phyloP scores from a whole-genome alignment of 257 asterid genomes.

The Solanum etuberosum region DNA sequence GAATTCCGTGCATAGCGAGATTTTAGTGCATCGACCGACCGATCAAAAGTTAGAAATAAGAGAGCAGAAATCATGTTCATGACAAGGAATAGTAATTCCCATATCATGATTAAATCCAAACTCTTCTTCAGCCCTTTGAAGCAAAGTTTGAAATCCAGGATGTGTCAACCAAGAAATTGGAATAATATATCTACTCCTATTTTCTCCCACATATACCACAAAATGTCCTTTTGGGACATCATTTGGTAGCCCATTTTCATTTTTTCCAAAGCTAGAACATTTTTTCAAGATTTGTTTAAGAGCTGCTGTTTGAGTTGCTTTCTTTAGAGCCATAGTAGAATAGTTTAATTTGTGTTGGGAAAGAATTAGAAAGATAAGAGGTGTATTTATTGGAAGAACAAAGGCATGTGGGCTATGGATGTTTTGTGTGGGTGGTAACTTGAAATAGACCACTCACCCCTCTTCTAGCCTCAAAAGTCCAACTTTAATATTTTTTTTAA shows the following conservation, averaged over 20 bases:
- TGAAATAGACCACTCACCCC: background rate
- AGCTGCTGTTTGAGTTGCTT: constrained; percentile 11
- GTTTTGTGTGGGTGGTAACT: background rate
- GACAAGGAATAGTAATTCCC: constrained; percentile 4
- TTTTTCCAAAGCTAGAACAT: constrained; percentile 2
- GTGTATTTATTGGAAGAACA: background rate
- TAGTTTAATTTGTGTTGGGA: background rate
- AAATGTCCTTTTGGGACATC: constrained; percentile 6
- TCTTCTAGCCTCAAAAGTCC: background rate
- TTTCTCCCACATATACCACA: background rate
- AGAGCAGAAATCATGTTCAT: background rate
- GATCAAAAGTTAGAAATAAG: background rate
- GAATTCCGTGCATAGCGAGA: background rate
- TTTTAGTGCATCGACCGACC: background rate
- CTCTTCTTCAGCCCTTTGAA: constrained; percentile 3
- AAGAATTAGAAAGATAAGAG: background rate
- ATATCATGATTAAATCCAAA: background rate
- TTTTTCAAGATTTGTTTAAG: constrained; percentile 26
- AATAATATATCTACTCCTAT: background rate
- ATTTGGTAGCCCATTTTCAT: background rate
- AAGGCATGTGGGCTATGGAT: background rate
- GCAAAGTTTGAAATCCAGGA: background rate
- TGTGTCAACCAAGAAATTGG: background rate
- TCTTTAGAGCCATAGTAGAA: constrained; percentile 20
- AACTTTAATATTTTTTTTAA: background rate